A percentile compares a stretch with the other conserved stretches of the same genome.
Conservation (phyloP, 805 yeast species). For the Hanseniaspora lachancei region DNA sequence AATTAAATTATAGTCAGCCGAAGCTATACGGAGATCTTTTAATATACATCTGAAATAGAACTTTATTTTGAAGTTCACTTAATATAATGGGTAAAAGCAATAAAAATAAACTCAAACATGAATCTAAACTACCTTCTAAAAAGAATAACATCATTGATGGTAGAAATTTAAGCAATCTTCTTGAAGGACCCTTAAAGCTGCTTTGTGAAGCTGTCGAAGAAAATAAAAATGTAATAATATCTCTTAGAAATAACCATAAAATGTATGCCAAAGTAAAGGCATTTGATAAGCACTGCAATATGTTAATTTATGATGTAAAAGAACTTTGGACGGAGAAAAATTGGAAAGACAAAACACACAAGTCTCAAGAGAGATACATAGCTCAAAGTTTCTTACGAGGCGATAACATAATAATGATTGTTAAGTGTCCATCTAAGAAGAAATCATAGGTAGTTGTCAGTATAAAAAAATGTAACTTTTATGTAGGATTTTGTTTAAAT, state of each 20-base stretch:
- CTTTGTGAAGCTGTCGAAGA: conserved; percentile 70
- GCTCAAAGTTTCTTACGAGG: conserved; percentile 88
- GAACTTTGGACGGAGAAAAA: conserved; percentile 67
- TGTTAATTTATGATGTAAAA: conserved; percentile 83
- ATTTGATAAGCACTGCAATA: conserved; percentile 89
- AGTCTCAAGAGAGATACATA: conserved; percentile 63
- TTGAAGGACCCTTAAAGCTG: conserved; percentile 70
- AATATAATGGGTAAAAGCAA: not conserved
- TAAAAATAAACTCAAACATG: not conserved
- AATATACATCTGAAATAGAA: not conserved
- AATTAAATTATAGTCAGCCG: too few species aligned
- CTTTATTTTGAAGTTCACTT: not conserved
- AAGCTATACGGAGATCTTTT: too few species aligned
- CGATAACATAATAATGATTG: conserved; percentile 79
- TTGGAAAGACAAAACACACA: conserved; percentile 36
- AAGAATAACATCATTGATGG: conserved; percentile 46
- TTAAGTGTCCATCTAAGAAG: conserved; percentile 35
- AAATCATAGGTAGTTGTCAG: not conserved
- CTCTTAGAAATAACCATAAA: conserved; percentile 87
- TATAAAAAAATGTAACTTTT: not conserved
- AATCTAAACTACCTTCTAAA: conserved; percentile 23
- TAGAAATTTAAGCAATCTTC: conserved; percentile 1
- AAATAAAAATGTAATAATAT: conserved; percentile 67
- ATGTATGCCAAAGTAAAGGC: conserved; percentile 82
- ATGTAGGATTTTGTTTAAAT: too few species aligned